Evolutionary conservation across 1,139 yeast species (phyloP).

Genomic region (Saccharomycopsis hybrid): DNA sequence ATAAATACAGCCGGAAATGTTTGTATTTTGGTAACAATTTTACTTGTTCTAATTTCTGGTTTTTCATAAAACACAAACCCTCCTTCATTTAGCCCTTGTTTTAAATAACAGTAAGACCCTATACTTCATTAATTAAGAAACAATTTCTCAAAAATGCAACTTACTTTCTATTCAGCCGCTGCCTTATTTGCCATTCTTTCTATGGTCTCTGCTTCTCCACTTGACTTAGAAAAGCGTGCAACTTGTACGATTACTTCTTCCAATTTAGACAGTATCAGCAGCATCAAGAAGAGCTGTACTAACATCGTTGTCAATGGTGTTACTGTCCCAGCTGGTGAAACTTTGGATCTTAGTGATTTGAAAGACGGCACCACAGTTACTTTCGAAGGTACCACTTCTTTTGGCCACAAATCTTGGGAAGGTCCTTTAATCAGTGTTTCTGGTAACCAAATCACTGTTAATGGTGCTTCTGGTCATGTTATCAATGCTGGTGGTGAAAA

Average conservation of each 20-base stretch:
- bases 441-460: slow-evolving; percentile 20
- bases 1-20: too few relatives aligned
- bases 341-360: slow-evolving; percentile 21
- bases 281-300: slow-evolving; percentile 17
- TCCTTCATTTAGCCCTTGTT: too few relatives aligned
- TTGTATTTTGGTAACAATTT: too few relatives aligned
- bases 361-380: slow-evolving; percentile 21
- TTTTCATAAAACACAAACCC: too few relatives aligned
- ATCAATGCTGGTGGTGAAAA: slow-evolving; percentile 21
- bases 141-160: too few relatives aligned
- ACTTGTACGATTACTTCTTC: slow-evolving; percentile 17
- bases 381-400: slow-evolving; percentile 22
- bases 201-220: too few relatives aligned
- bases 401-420: slow-evolving; percentile 21
- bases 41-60: too few relatives aligned
- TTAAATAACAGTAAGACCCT: too few relatives aligned
- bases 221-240: too few relatives aligned
- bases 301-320: slow-evolving; percentile 18
- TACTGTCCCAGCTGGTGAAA: slow-evolving; percentile 23
- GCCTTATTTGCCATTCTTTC: too few relatives aligned
- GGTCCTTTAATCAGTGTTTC: slow-evolving; percentile 22
- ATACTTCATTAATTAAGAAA: too few relatives aligned
- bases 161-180: too few relatives aligned
- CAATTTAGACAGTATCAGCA: slow-evolving; percentile 3
- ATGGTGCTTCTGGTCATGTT: slow-evolving; percentile 21